Evolutionary conservation across 805 yeast species (phyloP).

Genomic region (Starmera pachycereana): DNA sequence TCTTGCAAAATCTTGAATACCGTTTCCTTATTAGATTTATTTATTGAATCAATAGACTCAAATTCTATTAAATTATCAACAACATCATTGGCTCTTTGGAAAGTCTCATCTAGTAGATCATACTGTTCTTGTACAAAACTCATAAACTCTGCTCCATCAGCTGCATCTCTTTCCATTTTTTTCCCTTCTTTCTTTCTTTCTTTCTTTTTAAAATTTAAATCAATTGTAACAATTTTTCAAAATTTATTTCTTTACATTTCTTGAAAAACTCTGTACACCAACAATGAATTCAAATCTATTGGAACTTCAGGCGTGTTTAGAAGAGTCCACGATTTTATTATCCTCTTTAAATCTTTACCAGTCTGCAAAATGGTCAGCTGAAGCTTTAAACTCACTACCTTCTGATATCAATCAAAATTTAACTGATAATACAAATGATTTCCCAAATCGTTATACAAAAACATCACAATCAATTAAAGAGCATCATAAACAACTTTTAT

Average conservation of each 20-base stretch:
- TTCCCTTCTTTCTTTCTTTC: background rate
- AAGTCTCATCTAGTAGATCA: background rate
- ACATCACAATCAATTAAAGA: constrained; percentile 19
- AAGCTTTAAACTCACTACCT: constrained; percentile 58
- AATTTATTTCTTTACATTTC: no score
- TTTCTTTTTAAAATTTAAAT: no score
- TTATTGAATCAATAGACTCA: background rate
- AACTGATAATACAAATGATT: constrained; percentile 13
- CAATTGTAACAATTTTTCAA: no score
- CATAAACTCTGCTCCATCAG: background rate
- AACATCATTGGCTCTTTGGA: constrained; percentile 3
- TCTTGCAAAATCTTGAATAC: background rate
- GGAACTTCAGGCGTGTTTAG: constrained; percentile 9
- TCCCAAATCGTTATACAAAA: background rate
- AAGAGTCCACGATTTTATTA: constrained; percentile 34
- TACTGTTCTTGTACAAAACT: background rate
- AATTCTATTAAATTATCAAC: constrained; percentile 7
- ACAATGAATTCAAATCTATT: no score
- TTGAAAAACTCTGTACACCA: no score
- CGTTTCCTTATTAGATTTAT: background rate
- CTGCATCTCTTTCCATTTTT: background rate
- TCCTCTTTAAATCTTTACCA: constrained; percentile 50
- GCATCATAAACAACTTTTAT: constrained; percentile 42
- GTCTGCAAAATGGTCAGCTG: constrained; percentile 79
- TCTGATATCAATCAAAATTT: constrained; percentile 10